phyloP scores from a whole-genome alignment of 2,329 filamentous ascomycete species.

The Tolypocladium paradoxum region DNA sequence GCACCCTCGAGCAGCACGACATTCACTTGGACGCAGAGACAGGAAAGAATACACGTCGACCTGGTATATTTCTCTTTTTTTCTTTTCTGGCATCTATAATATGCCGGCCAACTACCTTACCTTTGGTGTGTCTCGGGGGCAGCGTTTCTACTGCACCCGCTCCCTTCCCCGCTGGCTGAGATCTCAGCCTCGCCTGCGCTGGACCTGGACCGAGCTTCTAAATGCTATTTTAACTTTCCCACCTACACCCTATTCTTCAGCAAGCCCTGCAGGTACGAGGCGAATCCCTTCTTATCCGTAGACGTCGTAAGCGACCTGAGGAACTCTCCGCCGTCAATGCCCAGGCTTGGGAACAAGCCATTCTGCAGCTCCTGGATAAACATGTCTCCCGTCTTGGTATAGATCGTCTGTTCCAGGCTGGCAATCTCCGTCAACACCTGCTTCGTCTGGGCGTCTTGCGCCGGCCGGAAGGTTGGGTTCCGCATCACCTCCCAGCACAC shows the following conservation, averaged over 20 bases:
- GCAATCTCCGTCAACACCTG: constrained; percentile 85
- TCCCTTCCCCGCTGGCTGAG: not conserved
- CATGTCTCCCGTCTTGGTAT: constrained; percentile 74
- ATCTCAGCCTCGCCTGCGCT: not conserved
- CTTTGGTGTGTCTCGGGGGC: not conserved
- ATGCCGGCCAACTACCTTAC: not conserved
- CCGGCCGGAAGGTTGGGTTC: constrained; percentile 67
- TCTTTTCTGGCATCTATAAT: not conserved
- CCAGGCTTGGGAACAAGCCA: constrained; percentile 53
- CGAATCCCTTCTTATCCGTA: constrained; percentile 49
- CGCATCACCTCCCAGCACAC: constrained; percentile 83
- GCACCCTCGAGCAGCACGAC: too few species aligned
- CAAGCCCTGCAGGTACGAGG: constrained; percentile 51
- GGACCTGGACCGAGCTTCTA: not conserved
- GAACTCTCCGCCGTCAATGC: constrained; percentile 51
- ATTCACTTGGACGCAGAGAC: too few species aligned
- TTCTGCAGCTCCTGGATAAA: constrained; percentile 63
- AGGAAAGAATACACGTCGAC: not conserved
- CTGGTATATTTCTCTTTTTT: not conserved
- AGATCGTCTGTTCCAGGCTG: constrained; percentile 76
- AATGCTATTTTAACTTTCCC: not conserved
- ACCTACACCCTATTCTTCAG: constrained; percentile 33
- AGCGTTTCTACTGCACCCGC: not conserved
- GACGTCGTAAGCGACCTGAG: constrained; percentile 47
- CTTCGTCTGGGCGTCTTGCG: constrained; percentile 73